Base-by-base conservation (phyloP, 345 rosid species). In the Corchorus olitorius region DNA sequence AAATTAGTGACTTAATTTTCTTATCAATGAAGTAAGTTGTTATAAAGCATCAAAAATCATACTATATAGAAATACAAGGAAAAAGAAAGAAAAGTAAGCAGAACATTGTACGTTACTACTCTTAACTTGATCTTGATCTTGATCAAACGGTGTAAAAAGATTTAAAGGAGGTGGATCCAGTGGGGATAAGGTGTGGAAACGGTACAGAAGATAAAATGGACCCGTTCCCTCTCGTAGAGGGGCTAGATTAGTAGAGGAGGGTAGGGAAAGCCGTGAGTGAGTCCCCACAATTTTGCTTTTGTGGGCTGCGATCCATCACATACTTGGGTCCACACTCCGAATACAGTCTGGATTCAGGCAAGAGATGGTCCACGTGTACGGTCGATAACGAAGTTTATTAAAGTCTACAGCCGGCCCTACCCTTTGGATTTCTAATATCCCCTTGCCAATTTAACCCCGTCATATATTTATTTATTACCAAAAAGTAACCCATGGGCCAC, bases 321-420 rank as follows among this genome's bases (percentile, higher is more conserved):
- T 7, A 62, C 4, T 27, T 17, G 71, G 70, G 74, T 73, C 69
- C 77, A 56, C 62, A 22, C 8, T 8, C 6, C 39, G 1, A 71
- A 34, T 72, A 71, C 73, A 56, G 63, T 20, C 46, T 70, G 73
- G 78, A 70, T 62, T 52, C 59, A 52, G 43, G 11, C n/a, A 14
- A 5, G 0, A 37, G 43, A 39, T 56, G 52, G 62, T 64, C 73
- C 79, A 76, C 79, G 83, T 76, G 73, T 35, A 71, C 83, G 69
- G 54, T 37, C 37, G 48, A 39, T 16, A 37, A 64, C 20, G 41
- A 75, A 34, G 64, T 46, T 70, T 53, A 54, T 6, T 78, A 34
- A n/a, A 53, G 33, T 46, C 41, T 48, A 8, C 27, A 0, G 5
- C 17, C 45, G 76, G 76, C 54, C 76, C 72, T 16, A 60, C 75